Evolutionary conservation across 2,329 filamentous ascomycete genomes (phyloP).

Genomic region (Diaporthe citri): DNA sequence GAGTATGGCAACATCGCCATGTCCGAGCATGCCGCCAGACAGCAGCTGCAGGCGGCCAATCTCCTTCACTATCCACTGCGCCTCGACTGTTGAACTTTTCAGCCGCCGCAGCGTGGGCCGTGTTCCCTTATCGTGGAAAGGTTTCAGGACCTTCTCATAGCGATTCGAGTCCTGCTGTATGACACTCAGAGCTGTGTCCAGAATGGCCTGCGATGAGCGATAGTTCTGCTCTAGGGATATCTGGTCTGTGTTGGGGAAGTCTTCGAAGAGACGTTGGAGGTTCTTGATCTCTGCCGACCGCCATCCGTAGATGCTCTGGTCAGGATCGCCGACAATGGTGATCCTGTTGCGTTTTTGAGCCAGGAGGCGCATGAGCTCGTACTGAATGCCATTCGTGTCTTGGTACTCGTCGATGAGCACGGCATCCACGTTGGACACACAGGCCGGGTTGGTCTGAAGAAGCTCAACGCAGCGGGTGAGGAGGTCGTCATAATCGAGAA

Average conservation of each 20-base stretch:
- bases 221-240: conserved; percentile 95
- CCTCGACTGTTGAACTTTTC: conserved; percentile 78
- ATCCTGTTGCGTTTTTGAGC: conserved; percentile 80
- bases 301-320: conserved; percentile 98
- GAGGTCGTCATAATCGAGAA: conserved; percentile 95
- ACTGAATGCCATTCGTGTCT: conserved; percentile 95
- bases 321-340: conserved; percentile 95
- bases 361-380: conserved; percentile 91
- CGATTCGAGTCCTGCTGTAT: conserved; percentile 90
- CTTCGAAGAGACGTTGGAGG: conserved; percentile 79
- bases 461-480: conserved; percentile 86
- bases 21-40: conserved; percentile 78
- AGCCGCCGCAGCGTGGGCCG: conserved; percentile 84
- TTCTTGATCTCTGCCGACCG: conserved; percentile 94
- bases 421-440: conserved; percentile 89
- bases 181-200: conserved; percentile 82
- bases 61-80: conserved; percentile 89
- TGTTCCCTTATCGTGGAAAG: conserved; percentile 84
- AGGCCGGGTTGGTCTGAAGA: conserved; percentile 78
- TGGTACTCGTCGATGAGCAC: conserved; percentile 98
- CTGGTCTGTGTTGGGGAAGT: conserved; percentile 83
- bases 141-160: conserved; percentile 82
- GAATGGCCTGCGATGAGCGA: conserved; percentile 87
- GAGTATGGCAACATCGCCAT: conserved; percentile 86
- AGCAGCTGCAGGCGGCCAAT: conserved; percentile 78